Conservation (phyloP, 306 rosid genomes). For the Rosa lucieae region DNA sequence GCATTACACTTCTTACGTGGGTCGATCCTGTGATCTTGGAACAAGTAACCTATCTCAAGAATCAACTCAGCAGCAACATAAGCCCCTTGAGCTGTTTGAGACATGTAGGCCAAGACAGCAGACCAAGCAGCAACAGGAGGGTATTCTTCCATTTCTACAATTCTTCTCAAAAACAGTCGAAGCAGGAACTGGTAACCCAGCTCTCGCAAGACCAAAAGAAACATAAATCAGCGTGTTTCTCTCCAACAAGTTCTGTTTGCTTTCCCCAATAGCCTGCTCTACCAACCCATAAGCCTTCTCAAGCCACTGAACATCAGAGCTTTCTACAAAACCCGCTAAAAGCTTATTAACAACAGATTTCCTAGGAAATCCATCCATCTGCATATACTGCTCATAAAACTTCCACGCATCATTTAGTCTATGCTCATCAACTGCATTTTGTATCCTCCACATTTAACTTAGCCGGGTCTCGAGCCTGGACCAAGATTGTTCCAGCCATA, state of each 20-base stretch:
- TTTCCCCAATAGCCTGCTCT: not conserved
- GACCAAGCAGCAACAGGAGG: slow-evolving; percentile 8
- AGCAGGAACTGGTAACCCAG: not conserved
- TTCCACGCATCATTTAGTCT: slow-evolving; percentile 4
- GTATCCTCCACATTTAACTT: slow-evolving; percentile 2
- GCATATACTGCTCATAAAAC: slow-evolving; percentile 6
- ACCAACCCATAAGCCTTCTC: not conserved
- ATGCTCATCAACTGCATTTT: not conserved
- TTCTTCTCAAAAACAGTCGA: not conserved
- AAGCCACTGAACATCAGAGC: not conserved
- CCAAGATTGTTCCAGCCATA: slow-evolving; percentile 9
- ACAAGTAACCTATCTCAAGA: slow-evolving; percentile 1
- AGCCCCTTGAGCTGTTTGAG: not conserved
- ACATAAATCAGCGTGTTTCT: not conserved
- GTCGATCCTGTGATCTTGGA: not conserved
- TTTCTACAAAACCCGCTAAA: not conserved
- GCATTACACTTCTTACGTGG: slow-evolving; percentile 4
- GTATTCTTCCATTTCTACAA: not conserved
- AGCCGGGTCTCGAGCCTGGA: slow-evolving; percentile 8
- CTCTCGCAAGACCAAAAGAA: not conserved
- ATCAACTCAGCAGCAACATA: slow-evolving; percentile 7
- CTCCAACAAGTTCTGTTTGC: slow-evolving; percentile 3
- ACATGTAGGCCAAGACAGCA: not conserved
- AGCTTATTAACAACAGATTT: slow-evolving; percentile 1
- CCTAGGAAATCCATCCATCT: slow-evolving; percentile 4